A percentile compares a stretch with the other conserved stretches of the same genome.
These are phyloP conservation scores for Acanthamoeba culbertsoni DNA, from an alignment of 208 protist genomes.

Conservation along the genomic window DNA sequence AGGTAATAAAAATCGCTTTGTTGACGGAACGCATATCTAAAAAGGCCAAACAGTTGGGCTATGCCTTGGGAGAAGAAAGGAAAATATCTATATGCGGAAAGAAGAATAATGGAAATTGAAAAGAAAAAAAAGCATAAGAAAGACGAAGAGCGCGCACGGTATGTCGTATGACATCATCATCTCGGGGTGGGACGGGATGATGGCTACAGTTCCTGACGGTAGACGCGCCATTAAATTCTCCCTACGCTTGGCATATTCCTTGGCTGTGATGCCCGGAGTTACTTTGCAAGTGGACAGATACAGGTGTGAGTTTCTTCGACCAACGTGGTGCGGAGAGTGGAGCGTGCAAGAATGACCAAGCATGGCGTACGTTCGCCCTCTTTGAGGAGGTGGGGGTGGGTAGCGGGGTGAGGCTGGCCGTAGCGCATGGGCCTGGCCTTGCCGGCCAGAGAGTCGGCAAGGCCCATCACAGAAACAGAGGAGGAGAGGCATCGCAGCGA, in stretches of 20 bases:
- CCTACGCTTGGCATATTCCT: constrained; percentile 16
- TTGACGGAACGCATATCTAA: constrained; percentile 75
- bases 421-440: not conserved
- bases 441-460: not conserved
- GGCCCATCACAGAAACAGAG: not conserved
- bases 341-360: too few relatives aligned
- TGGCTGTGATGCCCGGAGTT: constrained; percentile 23
- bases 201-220: not conserved
- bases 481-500: not conserved
- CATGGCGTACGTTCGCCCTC: constrained; percentile 22
- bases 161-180: constrained; percentile 48
- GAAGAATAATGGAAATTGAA: not conserved
- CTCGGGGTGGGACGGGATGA: constrained; percentile 25
- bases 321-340: not conserved
- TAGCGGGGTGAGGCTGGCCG: constrained; percentile 27
- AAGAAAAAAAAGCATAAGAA: not conserved
- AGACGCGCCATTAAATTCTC: not conserved
- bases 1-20: constrained; percentile 79
- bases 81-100: too few relatives aligned
- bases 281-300: not conserved
- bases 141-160: not conserved
- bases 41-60: not conserved
- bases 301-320: not conserved
- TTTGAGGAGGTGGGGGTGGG: constrained; percentile 1
- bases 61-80: too few relatives aligned